These are phyloP conservation scores for Ilyonectria destructans DNA, from an alignment of 2,329 filamentous ascomycete genomes.

Conservation along the genomic window DNA sequence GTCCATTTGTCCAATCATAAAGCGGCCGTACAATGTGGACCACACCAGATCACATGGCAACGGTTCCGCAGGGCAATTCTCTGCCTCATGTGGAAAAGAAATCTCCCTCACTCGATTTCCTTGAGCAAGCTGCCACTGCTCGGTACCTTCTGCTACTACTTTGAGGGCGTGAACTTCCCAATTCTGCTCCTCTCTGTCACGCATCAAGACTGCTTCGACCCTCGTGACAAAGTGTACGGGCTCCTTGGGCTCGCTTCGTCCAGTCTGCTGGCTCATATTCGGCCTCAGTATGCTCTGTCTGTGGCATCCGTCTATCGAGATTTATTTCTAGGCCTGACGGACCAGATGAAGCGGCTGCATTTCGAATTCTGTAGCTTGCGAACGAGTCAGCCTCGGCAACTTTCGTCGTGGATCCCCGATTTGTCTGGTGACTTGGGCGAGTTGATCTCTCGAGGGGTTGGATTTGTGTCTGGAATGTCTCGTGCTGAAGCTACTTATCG, in stretches of 20 bases:
- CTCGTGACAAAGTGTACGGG: constrained; percentile 10
- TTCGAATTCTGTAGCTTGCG: not conserved
- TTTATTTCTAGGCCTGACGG: not conserved
- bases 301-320: not conserved
- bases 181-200: not conserved
- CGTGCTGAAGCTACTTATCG: not conserved
- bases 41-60: not conserved
- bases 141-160: not conserved
- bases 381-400: not conserved
- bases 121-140: not conserved
- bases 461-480: not conserved
- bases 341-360: not conserved
- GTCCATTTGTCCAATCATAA: not conserved
- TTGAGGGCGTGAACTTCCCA: not conserved
- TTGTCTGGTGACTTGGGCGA: not conserved
- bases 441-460: not conserved
- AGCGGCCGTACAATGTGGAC: not conserved
- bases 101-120: not conserved
- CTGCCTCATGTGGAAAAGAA: constrained; percentile 3
- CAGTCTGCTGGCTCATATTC: not conserved
- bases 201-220: not conserved
- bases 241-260: constrained; percentile 1
- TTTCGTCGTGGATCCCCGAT: constrained; percentile 1
- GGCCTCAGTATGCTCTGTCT: not conserved
- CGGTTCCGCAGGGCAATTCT: constrained; percentile 3